Percentiles rank a stretch among this genome's conserved stretches.
phyloP scores from a whole-genome alignment of 2,329 filamentous ascomycete species.

The Scedosporium aurantiacum region DNA sequence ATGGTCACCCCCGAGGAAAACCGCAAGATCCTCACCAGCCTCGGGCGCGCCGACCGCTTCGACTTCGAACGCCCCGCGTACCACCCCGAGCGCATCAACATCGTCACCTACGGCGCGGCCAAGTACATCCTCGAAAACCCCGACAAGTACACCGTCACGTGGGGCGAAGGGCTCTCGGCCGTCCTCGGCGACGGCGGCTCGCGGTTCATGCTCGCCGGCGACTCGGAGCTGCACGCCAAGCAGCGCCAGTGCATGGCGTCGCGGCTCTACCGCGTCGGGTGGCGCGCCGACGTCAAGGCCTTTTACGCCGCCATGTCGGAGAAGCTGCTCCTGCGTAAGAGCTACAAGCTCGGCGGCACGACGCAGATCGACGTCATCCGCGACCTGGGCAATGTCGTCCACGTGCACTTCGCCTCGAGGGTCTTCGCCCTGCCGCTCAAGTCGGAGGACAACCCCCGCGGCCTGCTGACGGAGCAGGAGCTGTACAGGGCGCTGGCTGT shows the following conservation, averaged over 20 bases:
- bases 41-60: conserved; percentile 59
- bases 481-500: conserved; percentile 52
- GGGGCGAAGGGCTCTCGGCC: conserved; percentile 51
- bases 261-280: conserved; percentile 50
- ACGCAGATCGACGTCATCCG: conserved; percentile 61
- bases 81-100: conserved; percentile 38
- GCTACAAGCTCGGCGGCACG: conserved; percentile 42
- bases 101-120: conserved; percentile 50
- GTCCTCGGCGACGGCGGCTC: conserved; percentile 45
- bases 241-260: conserved; percentile 44
- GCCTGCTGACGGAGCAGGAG: conserved; percentile 43
- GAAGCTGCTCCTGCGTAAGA: conserved; percentile 52
- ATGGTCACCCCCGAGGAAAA: conserved; percentile 62
- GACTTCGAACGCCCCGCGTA: conserved; percentile 52
- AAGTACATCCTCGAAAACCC: conserved; percentile 50
- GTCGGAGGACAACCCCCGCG: conserved; percentile 46
- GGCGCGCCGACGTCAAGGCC: conserved; percentile 48
- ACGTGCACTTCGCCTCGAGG: conserved; percentile 52
- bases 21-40: conserved; percentile 53
- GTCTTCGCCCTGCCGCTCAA: conserved; percentile 58
- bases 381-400: conserved; percentile 57
- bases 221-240: conserved; percentile 33
- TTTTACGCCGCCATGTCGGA: conserved; percentile 57
- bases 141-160: conserved; percentile 52
- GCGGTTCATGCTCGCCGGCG: conserved; percentile 46